Evolutionary conservation across 2,329 filamentous ascomycete genomes (phyloP), one percentile per base, ranked within the genome.

Genomic region (Lachnellula cervina): DNA sequence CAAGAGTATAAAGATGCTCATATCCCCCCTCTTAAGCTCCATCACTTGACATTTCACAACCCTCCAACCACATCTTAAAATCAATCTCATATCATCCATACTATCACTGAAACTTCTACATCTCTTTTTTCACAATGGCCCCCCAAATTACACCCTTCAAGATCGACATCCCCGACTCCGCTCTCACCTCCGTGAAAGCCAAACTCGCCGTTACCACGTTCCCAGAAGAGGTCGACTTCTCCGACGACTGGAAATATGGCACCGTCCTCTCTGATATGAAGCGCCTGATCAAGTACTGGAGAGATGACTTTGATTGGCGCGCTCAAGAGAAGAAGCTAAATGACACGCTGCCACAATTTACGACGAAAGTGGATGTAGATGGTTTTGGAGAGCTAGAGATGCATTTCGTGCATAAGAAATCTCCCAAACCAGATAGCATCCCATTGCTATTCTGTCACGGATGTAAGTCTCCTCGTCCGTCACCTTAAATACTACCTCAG

Each of bases 381-480:
- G 80, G 78, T 0, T 88, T 86, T 58, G 82, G 75, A 0, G 73
- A 76, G 0, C 64, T 88, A 34, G 74, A 82, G 23, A 74, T 89
- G 2, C 86, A 89, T 68, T 86, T 86, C 62, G 66, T 89, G 5
- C 81, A 87, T 65, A 75, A 85, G 61, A 74, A 69, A 51, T 83
- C 79, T 62, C 65, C 70, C 1, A 73, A 71, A 2, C 62, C 75
- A 1, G 73, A 74, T 19, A 82, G 83, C 1, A 80, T 89, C 43
- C 86, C 87, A 0, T 66, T 89, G 32, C 68, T 89, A 1, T 88
- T 89, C 66, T 75, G 77, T n/a, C 86, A 89, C 66, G 84, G 85
- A 9, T 57, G 55, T 57, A 42, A 50, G 55, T 54, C n/a, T 35
- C 7, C 34, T 38, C 28, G 19, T 11, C 23, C 16, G 3, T 16